phyloP scores from a whole-genome alignment of 345 rosid species.

The Theobroma cacao region DNA sequence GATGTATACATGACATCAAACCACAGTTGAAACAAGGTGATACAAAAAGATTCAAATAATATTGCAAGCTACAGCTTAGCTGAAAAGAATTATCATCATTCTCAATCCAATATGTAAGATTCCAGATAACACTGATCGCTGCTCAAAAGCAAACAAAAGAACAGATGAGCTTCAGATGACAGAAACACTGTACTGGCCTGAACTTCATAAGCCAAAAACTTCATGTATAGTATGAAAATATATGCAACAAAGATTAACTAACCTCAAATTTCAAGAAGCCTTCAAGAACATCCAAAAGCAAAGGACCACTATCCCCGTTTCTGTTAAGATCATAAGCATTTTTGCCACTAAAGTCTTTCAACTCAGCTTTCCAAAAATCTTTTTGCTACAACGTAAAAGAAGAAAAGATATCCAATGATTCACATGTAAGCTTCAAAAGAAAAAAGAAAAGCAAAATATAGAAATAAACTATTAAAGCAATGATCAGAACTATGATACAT shows the following conservation, averaged over 20 bases:
- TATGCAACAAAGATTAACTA: conserved; percentile 8
- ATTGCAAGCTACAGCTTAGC: background rate
- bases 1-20: background rate
- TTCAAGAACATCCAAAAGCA: conserved; percentile 88
- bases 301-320: conserved; percentile 83
- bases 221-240: background rate
- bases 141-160: background rate
- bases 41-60: background rate
- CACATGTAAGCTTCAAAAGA: background rate
- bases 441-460: conserved; percentile 6
- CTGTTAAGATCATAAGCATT: conserved; percentile 80
- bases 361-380: conserved; percentile 85
- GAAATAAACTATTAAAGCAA: conserved; percentile 1
- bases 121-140: background rate
- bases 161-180: background rate
- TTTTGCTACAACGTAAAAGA: conserved; percentile 58
- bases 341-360: conserved; percentile 77
- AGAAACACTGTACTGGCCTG: background rate
- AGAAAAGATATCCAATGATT: conserved; percentile 2
- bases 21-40: background rate
- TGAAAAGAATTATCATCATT: background rate
- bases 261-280: conserved; percentile 91
- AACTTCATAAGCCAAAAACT: conserved; percentile 11
- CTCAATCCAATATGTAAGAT: background rate
- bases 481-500: background rate